Evolutionary conservation across 2,329 filamentous ascomycete species (phyloP), one percentile per base, ranked within the genome.

Genomic region (Penicillium fuscoglaucum): DNA sequence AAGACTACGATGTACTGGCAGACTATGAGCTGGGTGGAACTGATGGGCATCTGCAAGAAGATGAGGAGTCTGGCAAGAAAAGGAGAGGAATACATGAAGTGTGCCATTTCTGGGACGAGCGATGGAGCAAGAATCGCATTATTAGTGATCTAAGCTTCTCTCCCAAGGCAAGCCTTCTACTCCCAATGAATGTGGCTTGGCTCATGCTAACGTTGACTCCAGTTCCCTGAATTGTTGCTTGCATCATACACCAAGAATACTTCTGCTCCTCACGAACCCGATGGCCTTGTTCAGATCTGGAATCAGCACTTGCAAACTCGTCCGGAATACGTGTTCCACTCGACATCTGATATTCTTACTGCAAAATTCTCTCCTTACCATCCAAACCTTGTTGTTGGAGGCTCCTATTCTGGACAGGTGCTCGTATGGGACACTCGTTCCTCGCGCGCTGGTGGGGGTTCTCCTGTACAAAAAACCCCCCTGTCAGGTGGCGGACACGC

Each of bases 351-450:
- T 76, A 91, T 99, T 53, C 83, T 99, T 15, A 90, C 93, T 0
- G 95, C 95, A 63, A 96, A 95, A 66, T 99, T 99, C 78, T 98
- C 95, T n/a, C 95, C 95, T 0, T 97, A 97, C 72, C 95, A 99
- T 74, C 93, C 93, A 5, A 97, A 96, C 67, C 83, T 99, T 54
- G 96, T 99, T 69, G 87, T 99, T 61, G 95, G 95, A 61, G 96
- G 96, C 49, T 93, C 93, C 37, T 99, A 99, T 78, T 96, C 91
- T 59, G 95, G 95, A 7, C 96, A 99, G 76, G 91, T 99, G 17
- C 84, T 98, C 47, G 84, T 99, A 19, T 99, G 95, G 95, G 96
- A 99, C 72, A 99, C 92, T 12, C 89, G 95, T 63, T 90, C 91
- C 52, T 91, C 90, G 68, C 90, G 92, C 19, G 87, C 89, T 33